These are phyloP conservation scores for Volvox africanus DNA, from an alignment of 139 green algal species.

Conservation along the genomic window DNA sequence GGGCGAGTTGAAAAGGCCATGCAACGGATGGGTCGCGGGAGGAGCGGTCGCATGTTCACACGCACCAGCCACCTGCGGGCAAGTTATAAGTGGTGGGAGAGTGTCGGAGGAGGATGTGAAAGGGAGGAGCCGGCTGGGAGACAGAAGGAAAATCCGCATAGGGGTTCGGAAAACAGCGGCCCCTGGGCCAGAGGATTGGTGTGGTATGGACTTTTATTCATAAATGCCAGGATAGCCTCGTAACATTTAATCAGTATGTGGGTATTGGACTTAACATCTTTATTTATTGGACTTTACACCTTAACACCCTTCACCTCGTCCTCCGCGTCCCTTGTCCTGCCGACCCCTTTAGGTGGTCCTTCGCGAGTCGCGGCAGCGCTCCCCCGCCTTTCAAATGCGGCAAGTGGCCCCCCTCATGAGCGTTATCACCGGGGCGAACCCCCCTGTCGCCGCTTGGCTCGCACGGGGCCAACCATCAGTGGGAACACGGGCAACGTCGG, in stretches of 20 bases:
- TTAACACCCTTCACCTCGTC: background rate
- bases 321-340: no score
- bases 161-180: background rate
- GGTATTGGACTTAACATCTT: background rate
- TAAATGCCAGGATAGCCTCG: background rate
- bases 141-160: background rate
- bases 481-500: no score
- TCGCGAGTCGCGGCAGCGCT: background rate
- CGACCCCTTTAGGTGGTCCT: background rate
- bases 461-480: no score
- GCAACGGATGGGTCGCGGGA: background rate
- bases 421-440: background rate
- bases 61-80: constrained; percentile 37
- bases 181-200: background rate
- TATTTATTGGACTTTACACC: background rate
- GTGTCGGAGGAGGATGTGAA: background rate
- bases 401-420: constrained; percentile 28
- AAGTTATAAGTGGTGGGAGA: no score
- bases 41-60: background rate
- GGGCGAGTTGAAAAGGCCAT: constrained; percentile 14
- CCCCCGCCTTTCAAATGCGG: background rate
- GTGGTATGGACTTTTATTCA: background rate
- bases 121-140: background rate
- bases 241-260: background rate
- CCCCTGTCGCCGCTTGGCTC: background rate